Evolutionary conservation across 495 filamentous ascomycete species (phyloP), one percentile per base, ranked within the genome.

Genomic region (Arthonia radiata): DNA sequence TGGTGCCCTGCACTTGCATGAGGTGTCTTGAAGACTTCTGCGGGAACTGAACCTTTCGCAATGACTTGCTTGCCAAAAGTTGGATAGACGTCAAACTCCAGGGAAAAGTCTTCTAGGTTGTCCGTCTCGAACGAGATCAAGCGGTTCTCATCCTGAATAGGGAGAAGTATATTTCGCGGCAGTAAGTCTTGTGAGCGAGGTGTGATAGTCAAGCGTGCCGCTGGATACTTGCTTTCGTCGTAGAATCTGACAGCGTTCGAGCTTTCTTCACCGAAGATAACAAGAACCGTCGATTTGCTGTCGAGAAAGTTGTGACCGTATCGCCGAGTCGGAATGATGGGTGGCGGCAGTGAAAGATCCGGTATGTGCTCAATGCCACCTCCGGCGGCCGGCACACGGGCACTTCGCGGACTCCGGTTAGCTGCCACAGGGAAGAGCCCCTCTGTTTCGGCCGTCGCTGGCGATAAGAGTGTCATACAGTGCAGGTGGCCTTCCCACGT

Each of bases 301-400:
- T 97, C 86, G 27, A 97, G 54, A 56, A 94, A 97, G 46, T 94
- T 97, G 52, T 97, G 86, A 12, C 86, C 86, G 46, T 94, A 94
- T 22, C 86, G 69, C 28, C 82, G 62, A 17, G 93, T 53, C 9
- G 86, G 86, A 37, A 97, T 92, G 31, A 97, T 93, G 0, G 86
- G 86, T 18, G 89, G 86, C 24, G 86, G 86, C 3, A 97, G 61
- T 35, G 76, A 76, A n/a, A 97, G 61, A 33, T 75, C 67, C 1
- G 86, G 86, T 28, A 97, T 97, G 1, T 70, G 71, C 44, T 94
- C 86, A n/a, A n/a, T n/a, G 3, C 57, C 60, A 34, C 81, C 80
- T 13, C 75, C 56, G 25, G 64, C 59, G 54, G 77, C 71, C 15
- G 68, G 61, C 10, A 59, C 46, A 3, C 62, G 66, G n/a, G n/a